phyloP scores from a whole-genome alignment of 257 asterid genomes.

The Fraxinus pennsylvanica region DNA sequence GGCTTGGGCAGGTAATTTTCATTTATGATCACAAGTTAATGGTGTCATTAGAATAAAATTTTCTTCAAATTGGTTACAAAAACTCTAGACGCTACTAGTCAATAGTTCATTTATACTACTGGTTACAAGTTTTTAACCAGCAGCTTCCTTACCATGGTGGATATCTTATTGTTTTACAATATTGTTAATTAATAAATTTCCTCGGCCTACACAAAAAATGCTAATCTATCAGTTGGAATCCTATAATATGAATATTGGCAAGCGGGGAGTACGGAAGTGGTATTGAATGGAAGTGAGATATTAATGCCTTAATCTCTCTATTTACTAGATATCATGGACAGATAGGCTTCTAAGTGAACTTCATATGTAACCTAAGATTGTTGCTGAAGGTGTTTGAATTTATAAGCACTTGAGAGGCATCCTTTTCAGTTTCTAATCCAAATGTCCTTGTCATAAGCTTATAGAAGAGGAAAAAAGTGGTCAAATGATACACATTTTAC shows the following conservation, averaged over 20 bases:
- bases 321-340: neutral
- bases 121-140: neutral
- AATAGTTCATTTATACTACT: neutral
- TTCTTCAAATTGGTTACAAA: neutral
- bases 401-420: neutral
- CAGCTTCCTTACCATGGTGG: neutral
- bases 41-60: neutral
- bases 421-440: neutral
- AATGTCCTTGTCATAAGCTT: neutral
- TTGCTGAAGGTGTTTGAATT: neutral
- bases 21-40: constrained; percentile 15
- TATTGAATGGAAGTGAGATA: neutral
- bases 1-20: constrained; percentile 90
- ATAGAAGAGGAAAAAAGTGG: neutral
- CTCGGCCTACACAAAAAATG: neutral
- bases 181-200: neutral
- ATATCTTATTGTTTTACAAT: neutral
- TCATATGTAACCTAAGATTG: neutral
- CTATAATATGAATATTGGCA: neutral
- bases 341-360: neutral
- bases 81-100: neutral
- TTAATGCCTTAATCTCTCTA: neutral
- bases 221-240: neutral
- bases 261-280: neutral
- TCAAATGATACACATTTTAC: neutral